Conservation (phyloP, 2,329 filamentous ascomycete genomes). For the Aureobasidium vineae region DNA sequence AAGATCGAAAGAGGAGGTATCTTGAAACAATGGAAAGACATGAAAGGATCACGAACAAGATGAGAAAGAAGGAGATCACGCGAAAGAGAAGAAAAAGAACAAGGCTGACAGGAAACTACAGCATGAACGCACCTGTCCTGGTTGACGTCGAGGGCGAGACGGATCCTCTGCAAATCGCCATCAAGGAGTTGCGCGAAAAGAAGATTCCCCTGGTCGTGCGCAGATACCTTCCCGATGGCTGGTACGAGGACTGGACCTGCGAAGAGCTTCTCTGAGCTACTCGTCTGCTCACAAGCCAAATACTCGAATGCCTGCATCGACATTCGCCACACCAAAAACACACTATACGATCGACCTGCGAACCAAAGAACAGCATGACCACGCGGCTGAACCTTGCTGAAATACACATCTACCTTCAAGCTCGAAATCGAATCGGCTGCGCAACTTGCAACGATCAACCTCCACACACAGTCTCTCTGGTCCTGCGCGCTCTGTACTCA, state of each 20-base stretch:
- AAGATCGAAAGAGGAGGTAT: not conserved
- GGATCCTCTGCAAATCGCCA: slow-evolving; percentile 93
- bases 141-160: slow-evolving; percentile 98
- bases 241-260: slow-evolving; percentile 99
- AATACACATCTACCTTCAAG: no score
- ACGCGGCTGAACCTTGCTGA: not conserved
- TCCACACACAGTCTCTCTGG: not conserved
- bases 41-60: not conserved
- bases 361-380: not conserved
- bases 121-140: slow-evolving; percentile 95
- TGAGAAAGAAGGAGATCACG: no score
- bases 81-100: not conserved
- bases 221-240: slow-evolving; percentile 94
- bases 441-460: not conserved
- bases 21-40: not conserved
- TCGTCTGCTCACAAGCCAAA: not conserved
- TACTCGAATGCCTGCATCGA: not conserved
- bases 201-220: slow-evolving; percentile 96
- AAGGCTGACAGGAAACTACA: slow-evolving; percentile 40
- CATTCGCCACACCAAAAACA: not conserved
- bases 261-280: slow-evolving; percentile 72
- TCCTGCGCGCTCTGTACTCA: not conserved
- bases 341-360: not conserved
- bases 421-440: no score
- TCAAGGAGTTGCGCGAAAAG: slow-evolving; percentile 97